Base-by-base conservation (phyloP, 192 early-diverging fungal species). In the Kappamyces sp. region DNA sequence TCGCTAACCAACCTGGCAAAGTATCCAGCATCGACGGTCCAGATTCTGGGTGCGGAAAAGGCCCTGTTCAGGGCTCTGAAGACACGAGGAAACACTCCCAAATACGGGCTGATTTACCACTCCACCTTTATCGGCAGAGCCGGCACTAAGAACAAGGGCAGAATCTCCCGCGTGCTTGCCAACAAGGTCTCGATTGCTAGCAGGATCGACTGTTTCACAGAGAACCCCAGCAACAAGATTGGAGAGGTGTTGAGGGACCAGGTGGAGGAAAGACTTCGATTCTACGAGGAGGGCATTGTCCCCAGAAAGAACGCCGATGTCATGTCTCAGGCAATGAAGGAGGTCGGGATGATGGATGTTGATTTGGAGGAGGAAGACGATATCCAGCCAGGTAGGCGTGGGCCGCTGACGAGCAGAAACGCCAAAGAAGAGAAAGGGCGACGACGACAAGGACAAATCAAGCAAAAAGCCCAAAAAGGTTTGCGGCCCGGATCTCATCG, bases 1-100 rank as follows among this genome's bases (percentile, higher is more conserved):
- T 88, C 87, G 35, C 74, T 98, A 68, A 93, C 92, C 77, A 99
- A 93, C 69, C 76, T 99, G 64, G 87, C 91, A 70, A 99, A 99
- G 80, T 87, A 91, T 72, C 97, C 97, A 33, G 95, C 95, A 49
- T 91, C 88, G 45, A 99, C 97, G 53, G 88, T 99, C 59, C 97
- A 99, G 79, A 97, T 99, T 58, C 84, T 99, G 14, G 97, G 97
- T 72, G 97, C 97, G 37, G 97, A 99, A 77, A 99, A 99, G 86
- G 97, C 97, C n/a, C 85, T 99, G 32, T 99, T 99, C 88, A 42
- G 88, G 6, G 96, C 96, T 33, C 79, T 99, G 61, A 99, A 99
- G 81, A 97, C 94, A 48, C 80, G 84, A 49, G 92, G 93, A 47
- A 96, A 99, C 77, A 99, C 96, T 1, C 96, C 94, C 70, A 99